Conservation (phyloP, 2,329 filamentous ascomycete genomes). For the Fusarium sulawesiense region DNA sequence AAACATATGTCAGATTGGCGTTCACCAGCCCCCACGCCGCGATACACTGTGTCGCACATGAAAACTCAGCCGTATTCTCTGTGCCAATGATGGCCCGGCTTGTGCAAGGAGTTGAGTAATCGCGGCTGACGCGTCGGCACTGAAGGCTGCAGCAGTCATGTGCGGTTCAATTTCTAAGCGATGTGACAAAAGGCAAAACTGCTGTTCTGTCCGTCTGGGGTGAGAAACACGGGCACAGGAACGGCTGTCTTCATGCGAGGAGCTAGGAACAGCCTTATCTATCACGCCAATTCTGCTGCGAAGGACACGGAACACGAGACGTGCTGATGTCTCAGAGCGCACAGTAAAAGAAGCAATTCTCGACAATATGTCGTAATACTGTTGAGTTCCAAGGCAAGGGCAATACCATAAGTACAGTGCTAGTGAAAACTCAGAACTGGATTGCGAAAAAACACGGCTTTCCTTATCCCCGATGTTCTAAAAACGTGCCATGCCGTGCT, state of each 20-base stretch:
- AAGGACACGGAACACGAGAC: background rate
- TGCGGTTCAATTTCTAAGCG: background rate
- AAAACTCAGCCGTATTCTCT: background rate
- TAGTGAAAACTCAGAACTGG: background rate
- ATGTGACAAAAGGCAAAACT: background rate
- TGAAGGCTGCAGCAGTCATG: background rate
- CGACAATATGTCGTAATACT: background rate
- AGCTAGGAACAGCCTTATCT: background rate
- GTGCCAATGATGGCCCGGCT: background rate
- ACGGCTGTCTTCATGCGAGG: background rate
- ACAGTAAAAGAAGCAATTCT: background rate
- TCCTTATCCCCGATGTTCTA: background rate
- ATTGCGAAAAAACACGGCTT: background rate
- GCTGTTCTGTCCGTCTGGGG: background rate
- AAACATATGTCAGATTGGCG: background rate
- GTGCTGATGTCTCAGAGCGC: background rate
- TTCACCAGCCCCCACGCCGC: background rate
- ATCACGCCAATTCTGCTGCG: background rate
- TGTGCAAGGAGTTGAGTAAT: background rate
- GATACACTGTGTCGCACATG: constrained; percentile 10
- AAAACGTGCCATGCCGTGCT: background rate
- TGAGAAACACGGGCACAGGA: background rate
- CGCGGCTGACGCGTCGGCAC: constrained; percentile 20
- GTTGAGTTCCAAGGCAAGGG: background rate
- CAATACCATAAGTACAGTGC: background rate